A percentile compares a stretch with the other conserved stretches of the same genome.
Conservation (phyloP, 768 basidiomycete genomes). For the Fibroporia radiculosa region DNA sequence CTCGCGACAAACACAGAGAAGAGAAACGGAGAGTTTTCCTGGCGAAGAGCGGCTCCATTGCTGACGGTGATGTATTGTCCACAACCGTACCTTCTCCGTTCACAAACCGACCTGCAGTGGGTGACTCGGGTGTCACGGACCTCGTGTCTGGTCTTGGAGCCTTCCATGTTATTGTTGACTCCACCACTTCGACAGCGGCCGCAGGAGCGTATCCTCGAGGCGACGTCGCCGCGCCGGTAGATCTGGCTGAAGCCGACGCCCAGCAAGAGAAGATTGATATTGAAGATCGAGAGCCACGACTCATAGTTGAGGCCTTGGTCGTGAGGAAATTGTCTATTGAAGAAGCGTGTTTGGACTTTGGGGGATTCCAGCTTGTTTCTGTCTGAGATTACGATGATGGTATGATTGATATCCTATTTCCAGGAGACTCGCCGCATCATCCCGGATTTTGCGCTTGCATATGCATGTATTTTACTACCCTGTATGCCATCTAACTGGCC, state of each 20-base stretch:
- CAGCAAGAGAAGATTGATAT: slow-evolving; percentile 11
- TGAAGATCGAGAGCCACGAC: slow-evolving; percentile 38
- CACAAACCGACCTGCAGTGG: not conserved
- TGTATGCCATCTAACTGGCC: too few species aligned
- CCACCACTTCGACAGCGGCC: not conserved
- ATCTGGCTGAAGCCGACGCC: not conserved
- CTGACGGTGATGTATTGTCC: slow-evolving; percentile 21
- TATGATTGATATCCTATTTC: too few species aligned
- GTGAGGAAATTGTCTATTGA: slow-evolving; percentile 70
- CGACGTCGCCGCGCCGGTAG: slow-evolving; percentile 4
- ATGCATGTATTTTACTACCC: too few species aligned
- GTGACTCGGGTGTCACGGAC: slow-evolving; percentile 7
- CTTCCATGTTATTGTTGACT: slow-evolving; percentile 26
- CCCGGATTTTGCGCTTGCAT: too few species aligned
- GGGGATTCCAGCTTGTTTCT: slow-evolving; percentile 15
- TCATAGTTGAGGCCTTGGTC: slow-evolving; percentile 77
- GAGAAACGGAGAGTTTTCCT: slow-evolving; percentile 27
- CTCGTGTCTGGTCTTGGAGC: slow-evolving; percentile 27
- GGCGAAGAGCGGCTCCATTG: slow-evolving; percentile 4
- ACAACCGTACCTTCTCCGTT: not conserved
- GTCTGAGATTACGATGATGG: too few species aligned
- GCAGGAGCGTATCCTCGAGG: too few species aligned
- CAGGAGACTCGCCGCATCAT: too few species aligned
- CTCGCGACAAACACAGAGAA: slow-evolving; percentile 45
- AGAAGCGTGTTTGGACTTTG: slow-evolving; percentile 73